These are phyloP conservation scores for Hortaea werneckii DNA, from an alignment of 2,329 filamentous ascomycete genomes.

Conservation along the genomic window DNA sequence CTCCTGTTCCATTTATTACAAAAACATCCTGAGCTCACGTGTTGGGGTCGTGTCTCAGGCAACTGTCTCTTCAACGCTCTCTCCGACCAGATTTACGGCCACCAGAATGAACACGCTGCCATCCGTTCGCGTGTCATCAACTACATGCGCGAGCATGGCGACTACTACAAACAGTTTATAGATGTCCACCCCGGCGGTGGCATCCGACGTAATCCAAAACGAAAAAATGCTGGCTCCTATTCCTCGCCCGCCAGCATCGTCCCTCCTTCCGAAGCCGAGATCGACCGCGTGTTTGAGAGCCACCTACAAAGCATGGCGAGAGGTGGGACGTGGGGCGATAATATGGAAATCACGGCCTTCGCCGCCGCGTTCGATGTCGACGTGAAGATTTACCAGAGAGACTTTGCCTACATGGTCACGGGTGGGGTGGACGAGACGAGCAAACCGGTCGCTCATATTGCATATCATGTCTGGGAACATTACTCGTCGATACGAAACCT, in stretches of 20 bases:
- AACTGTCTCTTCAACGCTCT: constrained; percentile 62
- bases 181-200: constrained; percentile 44
- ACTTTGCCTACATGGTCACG: constrained; percentile 41
- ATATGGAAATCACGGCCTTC: constrained; percentile 59
- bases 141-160: constrained; percentile 51
- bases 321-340: constrained; percentile 53
- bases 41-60: constrained; percentile 32
- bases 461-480: constrained; percentile 49
- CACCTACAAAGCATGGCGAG: constrained; percentile 52
- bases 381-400: constrained; percentile 51
- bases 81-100: constrained; percentile 56
- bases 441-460: constrained; percentile 37
- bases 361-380: constrained; percentile 50
- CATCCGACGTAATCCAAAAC: constrained; percentile 48
- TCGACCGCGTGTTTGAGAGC: constrained; percentile 42
- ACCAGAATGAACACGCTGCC: constrained; percentile 45
- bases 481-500: constrained; percentile 57
- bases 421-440: constrained; percentile 27
- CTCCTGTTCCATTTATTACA: background rate
- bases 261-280: constrained; percentile 43
- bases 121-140: constrained; percentile 51
- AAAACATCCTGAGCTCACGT: constrained; percentile 1
- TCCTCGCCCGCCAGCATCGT: constrained; percentile 36
- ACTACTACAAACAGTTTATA: constrained; percentile 57
- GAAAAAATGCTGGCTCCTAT: constrained; percentile 43